These are phyloP conservation scores for Nakazawaea molendinolei DNA, from an alignment of 805 yeast species.

Conservation along the genomic window DNA sequence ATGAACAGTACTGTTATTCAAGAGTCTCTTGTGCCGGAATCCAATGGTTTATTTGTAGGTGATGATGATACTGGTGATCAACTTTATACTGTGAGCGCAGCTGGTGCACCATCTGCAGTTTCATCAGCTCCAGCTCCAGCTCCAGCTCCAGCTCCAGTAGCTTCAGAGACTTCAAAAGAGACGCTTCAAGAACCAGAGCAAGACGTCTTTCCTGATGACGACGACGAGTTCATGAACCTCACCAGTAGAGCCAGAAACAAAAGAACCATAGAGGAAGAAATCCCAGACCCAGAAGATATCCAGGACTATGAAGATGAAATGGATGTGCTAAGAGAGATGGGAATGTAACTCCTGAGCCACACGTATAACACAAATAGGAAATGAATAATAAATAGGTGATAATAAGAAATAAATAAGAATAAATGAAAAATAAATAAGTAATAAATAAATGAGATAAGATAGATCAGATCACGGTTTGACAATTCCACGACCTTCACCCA, in stretches of 20 bases:
- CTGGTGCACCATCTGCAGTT: background rate
- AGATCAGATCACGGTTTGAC: conserved; percentile 23
- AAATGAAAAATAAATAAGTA: conserved; percentile 6
- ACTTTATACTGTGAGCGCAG: conserved; percentile 13
- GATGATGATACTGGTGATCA: conserved; percentile 16
- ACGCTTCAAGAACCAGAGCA: conserved; percentile 15
- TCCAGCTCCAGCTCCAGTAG: background rate
- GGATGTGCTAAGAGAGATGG: conserved; percentile 37
- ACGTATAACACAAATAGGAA: background rate
- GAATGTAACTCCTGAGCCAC: conserved; percentile 33
- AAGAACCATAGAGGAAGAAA: background rate
- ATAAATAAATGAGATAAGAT: too few species aligned
- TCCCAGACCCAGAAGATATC: conserved; percentile 20
- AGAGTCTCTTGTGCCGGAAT: conserved; percentile 1
- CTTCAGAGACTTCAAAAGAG: background rate
- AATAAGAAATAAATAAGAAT: conserved; percentile 3
- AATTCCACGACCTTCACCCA: conserved; percentile 65
- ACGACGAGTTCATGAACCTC: conserved; percentile 21
- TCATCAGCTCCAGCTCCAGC: background rate
- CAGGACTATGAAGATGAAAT: conserved; percentile 34
- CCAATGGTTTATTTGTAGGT: conserved; percentile 15
- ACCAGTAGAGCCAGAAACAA: conserved; percentile 13
- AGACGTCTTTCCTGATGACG: conserved; percentile 23
- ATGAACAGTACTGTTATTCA: background rate
- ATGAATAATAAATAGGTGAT: conserved; percentile 7